Percentiles rank a stretch among this genome's conserved stretches.
Conservation (phyloP, 306 rosid species). For the Cucurbita maxima region DNA sequence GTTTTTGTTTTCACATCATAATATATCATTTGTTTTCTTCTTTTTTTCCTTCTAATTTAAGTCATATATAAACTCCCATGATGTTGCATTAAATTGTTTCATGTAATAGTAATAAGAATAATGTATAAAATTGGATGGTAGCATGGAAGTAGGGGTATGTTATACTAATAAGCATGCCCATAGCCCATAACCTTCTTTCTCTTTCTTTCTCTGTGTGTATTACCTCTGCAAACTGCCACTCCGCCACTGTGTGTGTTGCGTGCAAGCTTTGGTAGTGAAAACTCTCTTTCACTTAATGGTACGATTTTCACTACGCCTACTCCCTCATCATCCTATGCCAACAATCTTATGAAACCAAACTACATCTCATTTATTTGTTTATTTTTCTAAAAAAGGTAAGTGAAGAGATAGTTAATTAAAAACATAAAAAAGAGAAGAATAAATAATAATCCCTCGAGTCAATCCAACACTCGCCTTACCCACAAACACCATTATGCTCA, state of each 20-base stretch:
- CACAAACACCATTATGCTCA: slow-evolving; percentile 31
- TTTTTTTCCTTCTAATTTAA: not conserved
- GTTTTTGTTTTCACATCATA: not conserved
- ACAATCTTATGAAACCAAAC: no score
- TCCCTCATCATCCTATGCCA: not conserved
- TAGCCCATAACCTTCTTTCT: not conserved
- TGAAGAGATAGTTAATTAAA: not conserved
- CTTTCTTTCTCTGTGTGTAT: not conserved
- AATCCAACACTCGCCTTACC: slow-evolving; percentile 46
- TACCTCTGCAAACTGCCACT: not conserved
- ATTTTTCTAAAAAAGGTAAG: not conserved
- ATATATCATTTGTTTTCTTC: not conserved
- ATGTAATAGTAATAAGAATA: no score
- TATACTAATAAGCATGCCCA: not conserved
- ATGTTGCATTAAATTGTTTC: no score
- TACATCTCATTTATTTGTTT: no score
- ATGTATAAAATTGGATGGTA: no score
- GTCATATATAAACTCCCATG: not conserved
- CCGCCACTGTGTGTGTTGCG: slow-evolving; percentile 10
- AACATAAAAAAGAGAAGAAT: slow-evolving; percentile 19
- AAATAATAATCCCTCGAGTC: slow-evolving; percentile 84
- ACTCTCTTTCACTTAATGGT: slow-evolving; percentile 4
- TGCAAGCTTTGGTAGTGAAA: slow-evolving; percentile 14
- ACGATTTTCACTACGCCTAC: slow-evolving; percentile 1
- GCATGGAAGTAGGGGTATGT: not conserved